Evolutionary conservation across 805 yeast species (phyloP).

Genomic region (Sporopachydermia lactativora): DNA sequence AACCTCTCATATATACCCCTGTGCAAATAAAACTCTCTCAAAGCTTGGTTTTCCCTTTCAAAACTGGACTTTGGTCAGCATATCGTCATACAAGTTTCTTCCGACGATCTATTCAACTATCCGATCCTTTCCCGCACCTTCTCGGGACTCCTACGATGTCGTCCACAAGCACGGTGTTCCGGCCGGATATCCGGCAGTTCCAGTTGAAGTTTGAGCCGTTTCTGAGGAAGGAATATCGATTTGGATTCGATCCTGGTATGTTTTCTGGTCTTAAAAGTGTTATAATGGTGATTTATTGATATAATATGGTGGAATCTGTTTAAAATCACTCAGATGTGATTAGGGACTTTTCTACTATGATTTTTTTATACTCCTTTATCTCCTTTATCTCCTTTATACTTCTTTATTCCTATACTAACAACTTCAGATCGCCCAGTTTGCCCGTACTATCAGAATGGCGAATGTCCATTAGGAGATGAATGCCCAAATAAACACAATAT

Average conservation of each 20-base stretch:
- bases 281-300: neutral
- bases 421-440: conserved; percentile 67
- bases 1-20: too few species aligned
- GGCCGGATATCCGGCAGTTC: conserved; percentile 10
- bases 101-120: too few species aligned
- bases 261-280: neutral
- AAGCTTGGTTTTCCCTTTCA: too few species aligned
- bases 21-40: too few species aligned
- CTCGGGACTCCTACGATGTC: too few species aligned
- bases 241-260: conserved; percentile 57
- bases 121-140: too few species aligned
- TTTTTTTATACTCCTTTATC: too few species aligned
- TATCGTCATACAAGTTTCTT: neutral
- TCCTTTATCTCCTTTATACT: too few species aligned
- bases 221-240: conserved; percentile 61
- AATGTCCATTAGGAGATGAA: conserved; percentile 74
- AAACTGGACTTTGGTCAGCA: neutral
- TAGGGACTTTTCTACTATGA: too few species aligned
- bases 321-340: conserved; percentile 27
- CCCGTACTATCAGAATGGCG: conserved; percentile 49
- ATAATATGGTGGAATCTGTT: conserved; percentile 16
- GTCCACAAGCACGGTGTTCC: neutral
- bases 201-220: conserved; percentile 68
- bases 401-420: too few species aligned
- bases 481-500: conserved; percentile 82